These are phyloP conservation scores for Mycena maculata DNA, from an alignment of 768 basidiomycete species.

Conservation along the genomic window DNA sequence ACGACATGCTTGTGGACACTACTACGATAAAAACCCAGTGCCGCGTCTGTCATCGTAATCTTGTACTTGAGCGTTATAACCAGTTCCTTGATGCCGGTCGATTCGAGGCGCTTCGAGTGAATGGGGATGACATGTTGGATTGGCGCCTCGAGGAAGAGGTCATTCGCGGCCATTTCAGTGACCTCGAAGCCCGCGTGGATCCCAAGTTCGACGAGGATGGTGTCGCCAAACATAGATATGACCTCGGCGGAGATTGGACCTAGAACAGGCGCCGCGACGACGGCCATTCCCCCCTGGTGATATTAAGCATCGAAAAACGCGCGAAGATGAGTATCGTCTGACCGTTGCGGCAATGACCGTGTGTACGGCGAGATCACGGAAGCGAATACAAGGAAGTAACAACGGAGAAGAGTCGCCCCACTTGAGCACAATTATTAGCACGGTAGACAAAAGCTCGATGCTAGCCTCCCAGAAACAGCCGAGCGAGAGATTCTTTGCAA, in stretches of 20 bases:
- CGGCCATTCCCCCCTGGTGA: constrained; percentile 53
- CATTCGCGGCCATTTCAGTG: too few relatives aligned
- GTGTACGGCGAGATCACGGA: constrained; percentile 71
- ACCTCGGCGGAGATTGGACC: constrained; percentile 66
- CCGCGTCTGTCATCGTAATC: constrained; percentile 67
- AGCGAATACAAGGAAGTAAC: constrained; percentile 71
- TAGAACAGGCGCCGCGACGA: constrained; percentile 62
- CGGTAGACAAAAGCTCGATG: not conserved
- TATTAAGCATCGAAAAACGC: constrained; percentile 13
- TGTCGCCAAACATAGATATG: constrained; percentile 62
- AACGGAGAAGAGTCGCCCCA: constrained; percentile 76
- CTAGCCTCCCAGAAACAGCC: not conserved
- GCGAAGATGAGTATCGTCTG: constrained; percentile 37
- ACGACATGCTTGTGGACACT: constrained; percentile 63
- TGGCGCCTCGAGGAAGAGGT: constrained; percentile 60
- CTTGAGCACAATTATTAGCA: constrained; percentile 41
- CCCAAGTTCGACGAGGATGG: constrained; percentile 68
- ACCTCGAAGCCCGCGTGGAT: constrained; percentile 66
- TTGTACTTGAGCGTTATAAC: constrained; percentile 72
- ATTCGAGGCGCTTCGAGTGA: constrained; percentile 64
- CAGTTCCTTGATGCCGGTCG: constrained; percentile 66
- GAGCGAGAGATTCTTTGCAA: too few relatives aligned
- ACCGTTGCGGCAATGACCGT: constrained; percentile 72
- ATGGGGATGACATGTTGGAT: constrained; percentile 62
- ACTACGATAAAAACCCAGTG: constrained; percentile 70